Conservation (phyloP, 352 stramenopile species). For the Globisporangium mamillatum region DNA sequence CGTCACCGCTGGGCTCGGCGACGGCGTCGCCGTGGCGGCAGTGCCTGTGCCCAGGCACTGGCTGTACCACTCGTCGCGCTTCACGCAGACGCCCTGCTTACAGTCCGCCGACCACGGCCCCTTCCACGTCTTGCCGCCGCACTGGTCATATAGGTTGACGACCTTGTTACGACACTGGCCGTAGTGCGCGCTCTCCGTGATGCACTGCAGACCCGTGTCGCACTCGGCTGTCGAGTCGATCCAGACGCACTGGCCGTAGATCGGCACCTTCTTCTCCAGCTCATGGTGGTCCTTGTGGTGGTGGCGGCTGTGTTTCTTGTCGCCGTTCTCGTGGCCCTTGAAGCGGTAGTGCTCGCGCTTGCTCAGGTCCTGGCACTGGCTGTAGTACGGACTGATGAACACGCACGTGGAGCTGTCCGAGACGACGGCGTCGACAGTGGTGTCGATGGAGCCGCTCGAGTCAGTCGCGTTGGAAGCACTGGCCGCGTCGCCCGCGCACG, state of each 20-base stretch:
- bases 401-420: not conserved
- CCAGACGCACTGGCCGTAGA: constrained; percentile 19
- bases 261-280: not conserved
- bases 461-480: not conserved
- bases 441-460: not conserved
- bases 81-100: constrained; percentile 18
- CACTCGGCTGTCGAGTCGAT: constrained; percentile 19
- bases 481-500: not conserved
- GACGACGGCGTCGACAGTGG: too few species aligned
- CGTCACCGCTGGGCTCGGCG: not conserved
- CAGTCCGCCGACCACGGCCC: constrained; percentile 23
- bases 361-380: constrained; percentile 4
- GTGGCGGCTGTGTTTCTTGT: not conserved
- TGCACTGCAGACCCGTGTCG: constrained; percentile 21
- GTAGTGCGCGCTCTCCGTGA: constrained; percentile 28
- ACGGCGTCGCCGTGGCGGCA: not conserved
- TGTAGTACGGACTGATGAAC: constrained; percentile 3
- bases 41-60: constrained; percentile 18
- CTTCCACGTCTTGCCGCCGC: constrained; percentile 21
- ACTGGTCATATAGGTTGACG: constrained; percentile 26
- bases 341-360: constrained; percentile 9
- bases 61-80: constrained; percentile 26
- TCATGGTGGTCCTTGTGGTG: constrained; percentile 1
- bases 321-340: constrained; percentile 10
- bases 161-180: constrained; percentile 24